A percentile compares a stretch with the other conserved stretches of the same genome.
Conservation (phyloP, 257 asterid species). For the Eucommia ulmoides region DNA sequence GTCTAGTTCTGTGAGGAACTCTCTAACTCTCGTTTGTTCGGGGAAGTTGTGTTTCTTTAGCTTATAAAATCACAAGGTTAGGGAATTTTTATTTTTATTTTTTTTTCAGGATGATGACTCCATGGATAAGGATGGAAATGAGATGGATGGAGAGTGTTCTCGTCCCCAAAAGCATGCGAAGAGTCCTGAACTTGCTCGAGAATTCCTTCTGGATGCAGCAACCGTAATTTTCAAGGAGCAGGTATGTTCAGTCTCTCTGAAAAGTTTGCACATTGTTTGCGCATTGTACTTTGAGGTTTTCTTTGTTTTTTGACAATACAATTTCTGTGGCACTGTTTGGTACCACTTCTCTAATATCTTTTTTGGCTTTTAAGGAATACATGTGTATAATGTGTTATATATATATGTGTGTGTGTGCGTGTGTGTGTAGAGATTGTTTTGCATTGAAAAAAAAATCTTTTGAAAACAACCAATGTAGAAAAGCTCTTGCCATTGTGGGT, state of each 20-base stretch:
- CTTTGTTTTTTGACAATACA: too few relatives aligned
- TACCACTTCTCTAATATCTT: too few relatives aligned
- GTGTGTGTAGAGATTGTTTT: too few relatives aligned
- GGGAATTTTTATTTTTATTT: too few relatives aligned
- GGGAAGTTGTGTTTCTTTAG: neutral
- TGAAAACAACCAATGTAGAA: too few relatives aligned
- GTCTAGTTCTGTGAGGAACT: constrained; percentile 13
- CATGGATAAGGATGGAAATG: constrained; percentile 93
- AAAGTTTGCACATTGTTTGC: too few relatives aligned
- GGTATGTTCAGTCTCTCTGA: constrained; percentile 32
- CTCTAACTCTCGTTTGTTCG: neutral
- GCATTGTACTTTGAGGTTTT: too few relatives aligned
- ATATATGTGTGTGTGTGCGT: neutral
- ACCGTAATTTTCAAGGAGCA: constrained; percentile 95
- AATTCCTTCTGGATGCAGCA: constrained; percentile 98
- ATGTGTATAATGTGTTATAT: neutral
- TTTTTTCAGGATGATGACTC: constrained; percentile 84
- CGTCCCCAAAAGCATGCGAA: constrained; percentile 99
- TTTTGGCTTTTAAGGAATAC: too few relatives aligned
- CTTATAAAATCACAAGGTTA: constrained; percentile 5
- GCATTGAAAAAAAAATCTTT: too few relatives aligned
- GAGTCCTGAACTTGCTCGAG: constrained; percentile 99
- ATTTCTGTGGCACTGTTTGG: too few relatives aligned
- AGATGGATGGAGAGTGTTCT: constrained; percentile 85
- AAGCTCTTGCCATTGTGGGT: too few relatives aligned